These are phyloP conservation scores for Neurospora tetraspora DNA, from an alignment of 495 filamentous ascomycete genomes.

Conservation along the genomic window DNA sequence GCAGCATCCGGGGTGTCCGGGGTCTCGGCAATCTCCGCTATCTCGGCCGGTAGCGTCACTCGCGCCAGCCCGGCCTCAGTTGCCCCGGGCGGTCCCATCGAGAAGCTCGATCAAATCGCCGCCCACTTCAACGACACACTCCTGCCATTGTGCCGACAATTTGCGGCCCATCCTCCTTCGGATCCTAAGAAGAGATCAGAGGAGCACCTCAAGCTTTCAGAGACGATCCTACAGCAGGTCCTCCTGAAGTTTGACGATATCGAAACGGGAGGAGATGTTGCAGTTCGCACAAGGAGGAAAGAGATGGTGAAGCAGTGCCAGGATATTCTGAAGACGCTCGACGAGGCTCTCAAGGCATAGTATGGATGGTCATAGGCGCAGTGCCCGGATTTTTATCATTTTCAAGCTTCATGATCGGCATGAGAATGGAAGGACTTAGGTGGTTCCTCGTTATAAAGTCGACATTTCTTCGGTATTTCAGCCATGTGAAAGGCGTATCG, in stretches of 20 bases:
- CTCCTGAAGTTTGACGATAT: constrained; percentile 79
- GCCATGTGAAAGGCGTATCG: background rate
- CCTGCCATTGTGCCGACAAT: constrained; percentile 56
- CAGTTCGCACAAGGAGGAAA: constrained; percentile 55
- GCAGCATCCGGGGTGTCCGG: background rate
- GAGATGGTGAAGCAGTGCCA: constrained; percentile 71
- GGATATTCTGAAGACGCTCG: constrained; percentile 50
- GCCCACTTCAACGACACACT: constrained; percentile 56
- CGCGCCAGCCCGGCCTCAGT: constrained; percentile 19
- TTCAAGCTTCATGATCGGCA: background rate
- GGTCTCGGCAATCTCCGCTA: constrained; percentile 1
- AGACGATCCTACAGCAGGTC: constrained; percentile 75
- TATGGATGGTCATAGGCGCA: background rate
- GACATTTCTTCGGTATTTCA: background rate
- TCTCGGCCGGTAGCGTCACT: constrained; percentile 3
- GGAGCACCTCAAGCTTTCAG: constrained; percentile 70
- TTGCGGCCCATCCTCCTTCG: constrained; percentile 51
- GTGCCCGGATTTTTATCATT: background rate
- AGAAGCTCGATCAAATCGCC: constrained; percentile 62
- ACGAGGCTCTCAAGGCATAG: constrained; percentile 28
- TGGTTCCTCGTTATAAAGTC: background rate
- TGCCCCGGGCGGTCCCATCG: constrained; percentile 42
- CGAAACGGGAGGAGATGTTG: constrained; percentile 57
- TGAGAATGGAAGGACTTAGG: background rate
- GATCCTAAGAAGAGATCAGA: constrained; percentile 63